These are phyloP conservation scores for Theileria equi DNA, from an alignment of 169 alveolate species.

Conservation along the genomic window DNA sequence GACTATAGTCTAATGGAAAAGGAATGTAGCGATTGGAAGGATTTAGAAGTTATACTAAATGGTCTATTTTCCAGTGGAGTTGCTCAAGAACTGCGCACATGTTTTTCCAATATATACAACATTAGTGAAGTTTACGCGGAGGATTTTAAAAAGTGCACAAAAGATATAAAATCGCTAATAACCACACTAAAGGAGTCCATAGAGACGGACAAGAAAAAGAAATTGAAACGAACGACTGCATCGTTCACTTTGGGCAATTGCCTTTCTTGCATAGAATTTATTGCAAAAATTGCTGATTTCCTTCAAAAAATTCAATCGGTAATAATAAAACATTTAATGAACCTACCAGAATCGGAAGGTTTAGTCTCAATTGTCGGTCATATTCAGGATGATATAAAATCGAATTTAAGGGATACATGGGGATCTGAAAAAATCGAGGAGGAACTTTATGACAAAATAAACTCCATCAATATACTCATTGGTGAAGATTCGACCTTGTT, in stretches of 20 bases:
- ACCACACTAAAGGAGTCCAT: not conserved
- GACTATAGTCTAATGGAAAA: not conserved
- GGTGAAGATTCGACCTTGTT: conserved; percentile 5
- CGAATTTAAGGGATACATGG: not conserved
- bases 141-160: not conserved
- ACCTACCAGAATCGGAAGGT: conserved; percentile 7
- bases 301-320: not conserved
- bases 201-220: not conserved
- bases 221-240: not conserved
- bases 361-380: not conserved
- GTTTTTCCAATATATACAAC: not conserved
- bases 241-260: conserved; percentile 3
- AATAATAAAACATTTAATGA: not conserved
- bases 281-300: not conserved
- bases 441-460: not conserved
- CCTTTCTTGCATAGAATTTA: not conserved
- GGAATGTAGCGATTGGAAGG: not conserved
- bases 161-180: not conserved
- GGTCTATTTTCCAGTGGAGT: not conserved
- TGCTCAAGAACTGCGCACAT: not conserved
- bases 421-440: not conserved
- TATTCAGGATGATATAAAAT: not conserved
- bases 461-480: conserved; percentile 29
- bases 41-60: not conserved
- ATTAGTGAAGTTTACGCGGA: conserved; percentile 2